A percentile compares a stretch with the other conserved stretches of the same genome.
Conservation (phyloP, 345 rosid species). For the Brassica rapa region DNA sequence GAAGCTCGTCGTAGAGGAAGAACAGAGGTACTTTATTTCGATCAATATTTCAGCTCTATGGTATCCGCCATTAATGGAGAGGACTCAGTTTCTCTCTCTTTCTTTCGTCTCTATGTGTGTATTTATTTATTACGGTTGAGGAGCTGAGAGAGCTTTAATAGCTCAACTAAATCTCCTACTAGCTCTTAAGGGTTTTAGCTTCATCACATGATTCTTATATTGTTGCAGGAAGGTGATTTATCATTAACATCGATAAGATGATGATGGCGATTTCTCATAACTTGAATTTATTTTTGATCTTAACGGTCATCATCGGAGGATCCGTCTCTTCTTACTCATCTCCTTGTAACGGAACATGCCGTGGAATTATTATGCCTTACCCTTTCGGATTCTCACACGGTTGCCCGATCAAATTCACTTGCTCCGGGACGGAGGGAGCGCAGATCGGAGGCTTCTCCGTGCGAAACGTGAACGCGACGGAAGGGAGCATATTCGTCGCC, state of each 20-base stretch:
- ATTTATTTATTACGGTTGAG: slow-evolving; percentile 35
- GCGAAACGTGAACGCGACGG: slow-evolving; percentile 58
- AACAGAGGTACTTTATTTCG: slow-evolving; percentile 21
- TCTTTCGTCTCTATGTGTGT: slow-evolving; percentile 17
- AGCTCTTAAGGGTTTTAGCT: slow-evolving; percentile 33
- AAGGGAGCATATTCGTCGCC: slow-evolving; percentile 39
- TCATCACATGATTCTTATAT: background rate
- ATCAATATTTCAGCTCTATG: slow-evolving; percentile 1
- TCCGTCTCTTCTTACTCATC: slow-evolving; percentile 9
- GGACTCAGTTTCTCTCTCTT: slow-evolving; percentile 22
- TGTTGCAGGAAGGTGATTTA: slow-evolving; percentile 20
- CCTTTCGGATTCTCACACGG: slow-evolving; percentile 76
- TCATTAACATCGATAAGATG: slow-evolving; percentile 6
- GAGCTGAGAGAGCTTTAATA: slow-evolving; percentile 27
- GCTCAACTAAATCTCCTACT: slow-evolving; percentile 7
- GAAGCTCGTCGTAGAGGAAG: background rate
- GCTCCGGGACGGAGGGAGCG: slow-evolving; percentile 23
- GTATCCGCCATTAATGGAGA: slow-evolving; percentile 35
- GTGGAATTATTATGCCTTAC: slow-evolving; percentile 34
- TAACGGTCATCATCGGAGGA: slow-evolving; percentile 21
- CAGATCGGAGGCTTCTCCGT: slow-evolving; percentile 55
- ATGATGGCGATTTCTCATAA: slow-evolving; percentile 2
- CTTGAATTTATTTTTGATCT: slow-evolving; percentile 25
- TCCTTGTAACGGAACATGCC: slow-evolving; percentile 42
- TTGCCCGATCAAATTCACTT: slow-evolving; percentile 53